Evolutionary conservation across 2,329 filamentous ascomycete genomes (phyloP).

Genomic region (Dothideomycetidae sp.): DNA sequence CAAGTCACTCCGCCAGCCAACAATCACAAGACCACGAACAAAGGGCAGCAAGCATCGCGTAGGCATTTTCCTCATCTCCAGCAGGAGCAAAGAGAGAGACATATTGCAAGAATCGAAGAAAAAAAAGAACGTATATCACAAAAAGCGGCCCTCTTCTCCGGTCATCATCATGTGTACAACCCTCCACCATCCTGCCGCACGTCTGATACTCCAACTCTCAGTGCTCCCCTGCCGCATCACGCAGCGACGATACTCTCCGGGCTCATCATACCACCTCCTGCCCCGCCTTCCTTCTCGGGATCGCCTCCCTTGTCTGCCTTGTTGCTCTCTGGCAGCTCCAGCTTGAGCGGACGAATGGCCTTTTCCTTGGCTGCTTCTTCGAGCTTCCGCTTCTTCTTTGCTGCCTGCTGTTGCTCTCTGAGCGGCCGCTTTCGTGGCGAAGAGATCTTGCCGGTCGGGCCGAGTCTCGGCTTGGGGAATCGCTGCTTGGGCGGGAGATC

Average conservation of each 20-base stretch:
- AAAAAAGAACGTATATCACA: too few species aligned
- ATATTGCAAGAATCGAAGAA: too few species aligned
- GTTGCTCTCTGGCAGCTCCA: slow-evolving; percentile 31
- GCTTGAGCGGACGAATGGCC: slow-evolving; percentile 37
- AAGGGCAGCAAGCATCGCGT: too few species aligned
- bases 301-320: slow-evolving; percentile 19
- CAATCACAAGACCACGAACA: too few species aligned
- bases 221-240: too few species aligned
- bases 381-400: slow-evolving; percentile 74
- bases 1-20: too few species aligned
- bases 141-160: too few species aligned
- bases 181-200: too few species aligned
- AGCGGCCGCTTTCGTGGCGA: slow-evolving; percentile 70
- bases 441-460: slow-evolving; percentile 74
- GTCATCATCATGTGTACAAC: too few species aligned
- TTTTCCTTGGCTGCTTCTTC: slow-evolving; percentile 26
- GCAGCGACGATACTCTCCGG: slow-evolving; percentile 51
- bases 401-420: slow-evolving; percentile 67
- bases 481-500: slow-evolving; percentile 88
- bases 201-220: too few species aligned
- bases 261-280: slow-evolving; percentile 69
- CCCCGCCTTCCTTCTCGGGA: slow-evolving; percentile 48
- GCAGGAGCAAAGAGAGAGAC: too few species aligned
- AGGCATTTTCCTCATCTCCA: too few species aligned
- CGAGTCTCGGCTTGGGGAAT: slow-evolving; percentile 43